Percentiles rank a stretch among this genome's conserved stretches.
Evolutionary conservation across 495 filamentous ascomycete species (phyloP).

Genomic region (Alectoria sarmentosa): DNA sequence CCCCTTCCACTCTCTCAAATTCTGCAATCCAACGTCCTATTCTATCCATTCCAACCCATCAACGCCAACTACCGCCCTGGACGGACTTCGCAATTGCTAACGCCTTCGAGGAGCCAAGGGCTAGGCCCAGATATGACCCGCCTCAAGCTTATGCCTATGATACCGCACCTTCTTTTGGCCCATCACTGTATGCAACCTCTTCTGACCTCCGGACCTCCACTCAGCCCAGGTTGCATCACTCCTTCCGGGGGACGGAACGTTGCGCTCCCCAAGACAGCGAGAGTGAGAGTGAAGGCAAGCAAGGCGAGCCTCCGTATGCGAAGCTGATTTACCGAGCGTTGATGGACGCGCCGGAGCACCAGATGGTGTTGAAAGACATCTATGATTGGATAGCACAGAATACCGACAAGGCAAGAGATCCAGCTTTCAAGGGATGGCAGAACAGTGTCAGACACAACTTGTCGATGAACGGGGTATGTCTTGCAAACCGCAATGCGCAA

Average conservation of each 20-base stretch:
- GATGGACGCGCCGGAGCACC: constrained; percentile 51
- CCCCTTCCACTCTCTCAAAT: neutral
- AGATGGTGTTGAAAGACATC: constrained; percentile 75
- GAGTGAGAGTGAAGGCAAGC: constrained; percentile 11
- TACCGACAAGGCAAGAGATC: constrained; percentile 62
- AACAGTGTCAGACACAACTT: constrained; percentile 97
- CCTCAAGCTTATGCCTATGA: neutral
- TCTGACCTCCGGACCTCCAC: neutral
- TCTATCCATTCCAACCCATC: neutral
- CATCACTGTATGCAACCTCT: constrained; percentile 6
- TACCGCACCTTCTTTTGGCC: neutral
- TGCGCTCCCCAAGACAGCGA: neutral
- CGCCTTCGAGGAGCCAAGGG: neutral
- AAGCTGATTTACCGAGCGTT: constrained; percentile 74
- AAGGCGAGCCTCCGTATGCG: constrained; percentile 61
- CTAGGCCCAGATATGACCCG: neutral
- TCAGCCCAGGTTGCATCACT: neutral
- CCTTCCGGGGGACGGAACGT: neutral
- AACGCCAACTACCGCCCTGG: constrained; percentile 6
- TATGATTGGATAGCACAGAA: constrained; percentile 86
- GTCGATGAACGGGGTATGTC: constrained; percentile 86
- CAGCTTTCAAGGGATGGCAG: constrained; percentile 76
- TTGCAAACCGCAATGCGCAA: neutral
- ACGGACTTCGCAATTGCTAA: neutral
- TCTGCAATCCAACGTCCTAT: neutral